Percentiles rank a stretch among this genome's conserved stretches.
Evolutionary conservation across 306 rosid species (phyloP).

Genomic region (Vicia faba): DNA sequence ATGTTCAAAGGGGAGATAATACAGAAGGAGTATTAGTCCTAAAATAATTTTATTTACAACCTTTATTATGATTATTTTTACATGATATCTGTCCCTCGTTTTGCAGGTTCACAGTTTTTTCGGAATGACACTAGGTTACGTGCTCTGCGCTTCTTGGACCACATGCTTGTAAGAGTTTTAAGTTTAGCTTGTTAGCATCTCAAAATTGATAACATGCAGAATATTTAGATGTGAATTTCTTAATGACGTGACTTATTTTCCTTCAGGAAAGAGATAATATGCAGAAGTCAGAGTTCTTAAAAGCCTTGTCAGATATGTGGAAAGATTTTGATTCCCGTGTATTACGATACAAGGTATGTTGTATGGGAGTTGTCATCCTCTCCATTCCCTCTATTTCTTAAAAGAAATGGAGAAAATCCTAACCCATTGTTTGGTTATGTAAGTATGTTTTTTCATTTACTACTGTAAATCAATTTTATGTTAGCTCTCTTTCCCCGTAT

Average conservation of each 20-base stretch:
- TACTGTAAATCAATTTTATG: constrained; percentile 26
- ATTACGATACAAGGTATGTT: constrained; percentile 91
- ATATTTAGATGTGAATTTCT: constrained; percentile 28
- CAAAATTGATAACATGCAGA: constrained; percentile 24
- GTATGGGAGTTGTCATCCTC: background rate
- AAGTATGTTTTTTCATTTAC: constrained; percentile 29
- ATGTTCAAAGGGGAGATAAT: constrained; percentile 12
- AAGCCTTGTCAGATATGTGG: constrained; percentile 98
- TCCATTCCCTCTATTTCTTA: no score
- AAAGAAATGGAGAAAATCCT: no score
- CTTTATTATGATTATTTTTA: constrained; percentile 7
- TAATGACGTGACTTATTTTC: constrained; percentile 33
- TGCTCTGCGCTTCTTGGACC: constrained; percentile 98
- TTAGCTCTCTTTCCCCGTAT: constrained; percentile 23
- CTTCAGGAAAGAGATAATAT: constrained; percentile 98
- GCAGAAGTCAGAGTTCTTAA: constrained; percentile 96
- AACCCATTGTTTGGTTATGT: constrained; percentile 17
- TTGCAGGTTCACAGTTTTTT: constrained; percentile 90
- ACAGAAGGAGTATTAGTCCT: background rate
- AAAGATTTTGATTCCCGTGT: constrained; percentile 98
- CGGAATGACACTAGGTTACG: constrained; percentile 95
- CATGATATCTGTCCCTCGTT: constrained; percentile 27
- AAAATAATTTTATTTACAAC: background rate
- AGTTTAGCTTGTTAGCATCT: constrained; percentile 39
- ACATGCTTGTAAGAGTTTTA: constrained; percentile 86